These are phyloP conservation scores for Lipomyces lipofer DNA, from an alignment of 805 yeast genomes.

Conservation along the genomic window DNA sequence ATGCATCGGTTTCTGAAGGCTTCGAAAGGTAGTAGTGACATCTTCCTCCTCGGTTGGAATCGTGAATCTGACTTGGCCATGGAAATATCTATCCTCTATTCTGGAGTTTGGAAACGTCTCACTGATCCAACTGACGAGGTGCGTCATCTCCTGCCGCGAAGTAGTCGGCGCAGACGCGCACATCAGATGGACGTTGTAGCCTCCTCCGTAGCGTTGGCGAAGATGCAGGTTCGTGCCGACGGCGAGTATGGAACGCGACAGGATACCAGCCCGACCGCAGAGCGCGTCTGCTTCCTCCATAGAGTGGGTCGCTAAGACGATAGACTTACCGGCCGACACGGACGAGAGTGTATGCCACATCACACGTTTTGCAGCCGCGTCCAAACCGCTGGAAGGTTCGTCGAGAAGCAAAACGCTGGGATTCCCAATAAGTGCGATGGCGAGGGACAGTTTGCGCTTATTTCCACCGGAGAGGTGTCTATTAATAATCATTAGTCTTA, in stretches of 20 bases:
- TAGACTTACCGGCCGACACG: slow-evolving; percentile 36
- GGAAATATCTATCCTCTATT: slow-evolving; percentile 28
- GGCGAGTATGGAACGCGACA: slow-evolving; percentile 36
- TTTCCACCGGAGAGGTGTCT: slow-evolving; percentile 40
- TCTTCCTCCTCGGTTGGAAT: neutral
- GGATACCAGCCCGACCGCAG: slow-evolving; percentile 39
- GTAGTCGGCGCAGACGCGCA: slow-evolving; percentile 13
- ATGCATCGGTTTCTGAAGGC: neutral
- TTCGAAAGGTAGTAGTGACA: too few relatives aligned
- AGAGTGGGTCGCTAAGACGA: slow-evolving; percentile 41
- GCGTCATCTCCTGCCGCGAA: neutral
- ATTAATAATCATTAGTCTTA: neutral
- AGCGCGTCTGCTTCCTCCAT: slow-evolving; percentile 43
- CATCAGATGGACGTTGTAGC: slow-evolving; percentile 35
- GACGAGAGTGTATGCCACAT: slow-evolving; percentile 40
- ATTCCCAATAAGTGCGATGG: slow-evolving; percentile 39
- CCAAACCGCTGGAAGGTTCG: slow-evolving; percentile 43
- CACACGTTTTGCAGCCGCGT: slow-evolving; percentile 41
- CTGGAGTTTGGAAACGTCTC: neutral
- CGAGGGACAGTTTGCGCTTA: slow-evolving; percentile 40
- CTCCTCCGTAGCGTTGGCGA: slow-evolving; percentile 33
- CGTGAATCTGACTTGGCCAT: slow-evolving; percentile 31
- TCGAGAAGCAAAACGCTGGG: slow-evolving; percentile 40
- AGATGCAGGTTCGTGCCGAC: slow-evolving; percentile 35
- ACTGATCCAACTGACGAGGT: slow-evolving; percentile 31